Evolutionary conservation across 495 filamentous ascomycete genomes (phyloP).

Genomic region (Astrothelium macrocarpum): DNA sequence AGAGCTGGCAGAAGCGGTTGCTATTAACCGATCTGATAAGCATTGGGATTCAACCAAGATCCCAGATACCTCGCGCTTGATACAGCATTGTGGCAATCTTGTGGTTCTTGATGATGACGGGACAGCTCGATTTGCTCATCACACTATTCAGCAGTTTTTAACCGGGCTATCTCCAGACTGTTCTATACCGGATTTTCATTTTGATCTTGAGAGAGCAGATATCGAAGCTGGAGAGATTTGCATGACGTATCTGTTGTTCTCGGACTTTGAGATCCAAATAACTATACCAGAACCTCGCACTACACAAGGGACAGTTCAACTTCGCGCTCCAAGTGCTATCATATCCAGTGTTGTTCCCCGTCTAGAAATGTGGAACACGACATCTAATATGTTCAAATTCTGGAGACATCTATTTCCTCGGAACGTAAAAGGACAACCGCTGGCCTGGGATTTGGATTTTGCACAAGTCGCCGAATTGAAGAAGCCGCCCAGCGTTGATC

Average conservation of each 20-base stretch:
- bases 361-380: background rate
- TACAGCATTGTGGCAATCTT: background rate
- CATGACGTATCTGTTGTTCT: constrained; percentile 20
- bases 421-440: background rate
- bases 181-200: background rate
- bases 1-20: constrained; percentile 8
- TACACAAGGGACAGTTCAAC: background rate
- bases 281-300: background rate
- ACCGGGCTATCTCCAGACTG: background rate
- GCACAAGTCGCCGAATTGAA: background rate
- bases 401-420: background rate
- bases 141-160: constrained; percentile 8
- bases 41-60: constrained; percentile 9
- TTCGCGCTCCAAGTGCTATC: background rate
- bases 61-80: background rate
- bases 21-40: constrained; percentile 4
- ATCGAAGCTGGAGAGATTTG: constrained; percentile 12
- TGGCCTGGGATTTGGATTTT: background rate
- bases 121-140: constrained; percentile 7
- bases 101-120: constrained; percentile 4
- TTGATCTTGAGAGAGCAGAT: constrained; percentile 6
- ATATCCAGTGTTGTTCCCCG: background rate
- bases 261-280: constrained; percentile 21
- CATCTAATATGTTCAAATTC: background rate
- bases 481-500: background rate